Percentiles rank a stretch among this genome's conserved stretches.
Conservation (phyloP, 306 rosid genomes). For the Quercus wislizeni region DNA sequence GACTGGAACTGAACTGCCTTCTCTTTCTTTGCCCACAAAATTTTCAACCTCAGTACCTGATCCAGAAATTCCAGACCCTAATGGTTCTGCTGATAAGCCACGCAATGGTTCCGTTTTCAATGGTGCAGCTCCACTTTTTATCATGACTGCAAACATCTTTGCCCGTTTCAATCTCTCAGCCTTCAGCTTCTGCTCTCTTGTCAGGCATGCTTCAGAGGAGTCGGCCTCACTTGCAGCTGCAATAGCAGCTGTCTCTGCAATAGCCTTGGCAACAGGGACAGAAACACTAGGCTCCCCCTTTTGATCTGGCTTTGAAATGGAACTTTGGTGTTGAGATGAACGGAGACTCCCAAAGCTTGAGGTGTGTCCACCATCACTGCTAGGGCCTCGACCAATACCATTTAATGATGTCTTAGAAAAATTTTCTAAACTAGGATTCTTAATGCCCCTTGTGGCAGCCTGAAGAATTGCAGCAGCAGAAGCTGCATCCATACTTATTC, state of each 20-base stretch:
- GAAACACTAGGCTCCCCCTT: constrained; percentile 31
- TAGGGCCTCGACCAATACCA: constrained; percentile 45
- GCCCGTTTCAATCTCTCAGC: constrained; percentile 92
- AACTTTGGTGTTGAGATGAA: constrained; percentile 38
- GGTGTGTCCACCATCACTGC: constrained; percentile 42
- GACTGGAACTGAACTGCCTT: constrained; percentile 63
- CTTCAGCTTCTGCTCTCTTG: constrained; percentile 71
- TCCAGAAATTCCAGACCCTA: constrained; percentile 52
- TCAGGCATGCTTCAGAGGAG: constrained; percentile 76
- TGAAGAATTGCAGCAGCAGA: constrained; percentile 78
- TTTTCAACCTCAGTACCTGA: constrained; percentile 45
- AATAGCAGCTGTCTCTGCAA: constrained; percentile 62
- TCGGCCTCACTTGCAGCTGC: constrained; percentile 75
- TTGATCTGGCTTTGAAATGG: constrained; percentile 18
- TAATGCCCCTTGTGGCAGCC: constrained; percentile 77
- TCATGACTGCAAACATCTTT: constrained; percentile 79
- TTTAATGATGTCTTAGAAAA: constrained; percentile 42
- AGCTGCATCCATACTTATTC: constrained; percentile 52
- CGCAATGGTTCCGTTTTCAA: constrained; percentile 40
- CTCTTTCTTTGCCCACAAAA: constrained; percentile 56
- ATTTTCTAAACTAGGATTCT: constrained; percentile 47
- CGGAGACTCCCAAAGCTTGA: constrained; percentile 49
- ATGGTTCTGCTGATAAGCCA: constrained; percentile 58
- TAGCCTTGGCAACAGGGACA: constrained; percentile 51
- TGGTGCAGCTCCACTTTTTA: constrained; percentile 57